Evolutionary conservation across 139 green algal genomes (phyloP), one percentile per base, ranked within the genome.

Genomic region (Coccomyxa sp.): DNA sequence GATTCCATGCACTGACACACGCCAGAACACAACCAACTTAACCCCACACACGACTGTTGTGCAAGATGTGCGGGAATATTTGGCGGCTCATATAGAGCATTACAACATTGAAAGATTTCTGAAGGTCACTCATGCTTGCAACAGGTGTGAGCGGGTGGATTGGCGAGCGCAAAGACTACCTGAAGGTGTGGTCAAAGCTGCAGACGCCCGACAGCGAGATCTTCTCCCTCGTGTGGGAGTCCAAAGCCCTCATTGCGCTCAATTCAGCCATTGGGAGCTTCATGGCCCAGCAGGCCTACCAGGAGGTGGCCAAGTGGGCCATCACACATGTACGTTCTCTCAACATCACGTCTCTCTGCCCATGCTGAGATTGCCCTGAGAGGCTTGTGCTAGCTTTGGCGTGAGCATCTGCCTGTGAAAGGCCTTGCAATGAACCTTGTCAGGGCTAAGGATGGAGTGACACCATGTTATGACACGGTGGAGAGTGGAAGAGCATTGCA

Each of bases 211-310:
- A 82, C 50, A 70, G 33, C 44, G 82, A 86, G 68, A 55, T 39
- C 36, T 89, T 92, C 74, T 79, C 80, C 7, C 81, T 95, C 41
- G 89, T 95, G 38, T 97, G 92, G 92, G 91, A 95, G 80, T 83
- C 80, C 16, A 54, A 75, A 24, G 83, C 92, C 73, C 90, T 95
- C 68, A 77, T 88, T 72, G 78, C 77, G 55, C 82, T 92, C 16
- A 82, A 80, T 69, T 70, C 35, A 34, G 82, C 85, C 34, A 39
- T 92, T 22, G 78, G 55, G 38, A 80, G 76, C 68, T 86, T 95
- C 35, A 29, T 87, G 64, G 39, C 76, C 35, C 70, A 82, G 79
- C 78, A 84, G 71, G 86, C 85, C 18, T 55, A 74, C 22, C 55
- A 78, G 54, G 77, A 89, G 70, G 75, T 74, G 39, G 77, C 70